These are phyloP conservation scores for Chlorella ohadii DNA, from an alignment of 139 green algal species.

Conservation along the genomic window DNA sequence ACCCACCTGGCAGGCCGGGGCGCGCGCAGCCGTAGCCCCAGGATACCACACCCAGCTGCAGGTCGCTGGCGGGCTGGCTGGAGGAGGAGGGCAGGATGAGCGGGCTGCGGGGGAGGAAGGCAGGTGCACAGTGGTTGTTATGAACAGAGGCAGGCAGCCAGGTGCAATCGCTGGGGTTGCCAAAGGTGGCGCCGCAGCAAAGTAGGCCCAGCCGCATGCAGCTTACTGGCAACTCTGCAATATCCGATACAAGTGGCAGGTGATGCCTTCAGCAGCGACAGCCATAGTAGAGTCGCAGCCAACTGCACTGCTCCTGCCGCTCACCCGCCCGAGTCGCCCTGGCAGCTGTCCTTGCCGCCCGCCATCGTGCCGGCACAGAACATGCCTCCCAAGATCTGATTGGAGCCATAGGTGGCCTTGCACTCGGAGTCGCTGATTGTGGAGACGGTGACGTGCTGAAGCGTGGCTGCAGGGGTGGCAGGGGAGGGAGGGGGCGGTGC, in stretches of 20 bases:
- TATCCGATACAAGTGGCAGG: too few species aligned
- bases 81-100: neutral
- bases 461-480: neutral
- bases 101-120: neutral
- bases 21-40: conserved; percentile 25
- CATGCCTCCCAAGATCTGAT: conserved; percentile 1
- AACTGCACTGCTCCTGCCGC: too few species aligned
- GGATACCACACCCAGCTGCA: neutral
- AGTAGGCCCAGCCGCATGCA: too few species aligned
- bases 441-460: conserved; percentile 6
- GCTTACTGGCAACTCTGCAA: too few species aligned
- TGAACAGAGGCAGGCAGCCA: too few species aligned
- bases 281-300: too few species aligned
- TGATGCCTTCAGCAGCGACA: too few species aligned
- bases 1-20: neutral
- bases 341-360: conserved; percentile 29
- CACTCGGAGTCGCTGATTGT: neutral
- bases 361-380: conserved; percentile 11
- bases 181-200: too few species aligned
- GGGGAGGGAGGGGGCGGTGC: neutral
- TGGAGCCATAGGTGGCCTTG: neutral
- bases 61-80: neutral
- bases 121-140: too few species aligned
- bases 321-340: conserved; percentile 29
- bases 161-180: too few species aligned